Evolutionary conservation across 305 asterid genomes (phyloP), one percentile per base, ranked within the genome.

Genomic region (Lippia alba): DNA sequence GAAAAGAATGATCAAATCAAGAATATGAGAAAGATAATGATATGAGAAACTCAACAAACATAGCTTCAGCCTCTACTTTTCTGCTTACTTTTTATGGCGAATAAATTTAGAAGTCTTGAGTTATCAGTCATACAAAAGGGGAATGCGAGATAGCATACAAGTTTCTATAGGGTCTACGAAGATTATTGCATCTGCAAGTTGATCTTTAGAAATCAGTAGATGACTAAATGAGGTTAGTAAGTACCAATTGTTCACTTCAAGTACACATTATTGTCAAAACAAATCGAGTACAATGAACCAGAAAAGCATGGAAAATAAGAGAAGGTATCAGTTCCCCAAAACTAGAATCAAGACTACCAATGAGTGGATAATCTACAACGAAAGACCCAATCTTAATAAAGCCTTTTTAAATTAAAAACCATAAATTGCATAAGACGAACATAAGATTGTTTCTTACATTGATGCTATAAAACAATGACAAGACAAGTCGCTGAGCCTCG

Each of bases 401-500:
- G 69, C 51, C 48, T 19, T 40, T 69, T 7, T 48, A 48, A 39
- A 56, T 54, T 57, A 51, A 62, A 44, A 56, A 18, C 59, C 66
- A 55, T 39, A 50, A 44, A 61, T 51, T 46, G 14, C 10, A 54
- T 54, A 51, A 6, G 56, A 41, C n/a, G 33, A 77, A 32, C 7
- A 14, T 36, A 34, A 30, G n/a, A 39, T 32, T 36, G 33, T 64
- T 67, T 70, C 97, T 92, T 78, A 95, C 99, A 81, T 95, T 84
- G 81, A 96, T 79, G 78, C 97, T 81, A 66, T 96, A 96, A 76
- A 96, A 96, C 81, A 96, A 82, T 6, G 99, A 91, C 64, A 96
- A 84, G 49, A 96, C 97, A 56, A 96, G 83, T 53, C 89, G 94
- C 68, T 96, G 96, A 69, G 99, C 99, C 88, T 96, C 98, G 62